These are phyloP conservation scores for Kodamaea plutei DNA, from an alignment of 1,139 yeast species.

Conservation along the genomic window DNA sequence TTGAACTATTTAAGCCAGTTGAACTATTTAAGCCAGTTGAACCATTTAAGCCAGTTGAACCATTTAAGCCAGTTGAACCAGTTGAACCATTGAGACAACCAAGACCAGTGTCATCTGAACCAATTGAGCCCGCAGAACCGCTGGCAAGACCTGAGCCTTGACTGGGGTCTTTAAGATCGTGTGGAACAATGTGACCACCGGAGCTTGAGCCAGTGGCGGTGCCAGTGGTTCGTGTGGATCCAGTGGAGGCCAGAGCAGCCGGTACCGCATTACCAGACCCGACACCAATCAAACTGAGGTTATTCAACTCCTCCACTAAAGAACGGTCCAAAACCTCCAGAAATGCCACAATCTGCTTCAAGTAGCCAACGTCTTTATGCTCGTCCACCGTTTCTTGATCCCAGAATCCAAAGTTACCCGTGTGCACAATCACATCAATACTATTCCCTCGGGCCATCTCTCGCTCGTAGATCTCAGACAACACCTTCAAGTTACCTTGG, in stretches of 20 bases:
- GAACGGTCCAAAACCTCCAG: slow-evolving; percentile 54
- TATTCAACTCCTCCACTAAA: slow-evolving; percentile 43
- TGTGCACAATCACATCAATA: slow-evolving; percentile 51
- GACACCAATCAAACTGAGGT: slow-evolving; percentile 39
- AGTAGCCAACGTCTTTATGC: slow-evolving; percentile 50
- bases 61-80: no score
- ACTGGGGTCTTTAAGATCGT: no score
- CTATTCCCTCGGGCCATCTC: slow-evolving; percentile 12
- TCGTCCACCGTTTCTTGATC: slow-evolving; percentile 51
- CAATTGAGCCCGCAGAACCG: no score
- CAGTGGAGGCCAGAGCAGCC: slow-evolving; percentile 5
- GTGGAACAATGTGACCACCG: no score
- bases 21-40: no score
- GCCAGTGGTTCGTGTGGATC: no score
- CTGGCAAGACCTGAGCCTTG: no score
- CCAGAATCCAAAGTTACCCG: slow-evolving; percentile 80
- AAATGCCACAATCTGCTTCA: slow-evolving; percentile 66
- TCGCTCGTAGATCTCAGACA: slow-evolving; percentile 16
- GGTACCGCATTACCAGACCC: neutral
- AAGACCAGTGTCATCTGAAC: no score
- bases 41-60: no score
- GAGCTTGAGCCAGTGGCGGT: no score
- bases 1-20: no score
- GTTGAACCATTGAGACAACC: no score
- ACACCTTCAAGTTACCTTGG: slow-evolving; percentile 30